phyloP scores from a whole-genome alignment of 352 stramenopile genomes.

The Pythium phragmitis region DNA sequence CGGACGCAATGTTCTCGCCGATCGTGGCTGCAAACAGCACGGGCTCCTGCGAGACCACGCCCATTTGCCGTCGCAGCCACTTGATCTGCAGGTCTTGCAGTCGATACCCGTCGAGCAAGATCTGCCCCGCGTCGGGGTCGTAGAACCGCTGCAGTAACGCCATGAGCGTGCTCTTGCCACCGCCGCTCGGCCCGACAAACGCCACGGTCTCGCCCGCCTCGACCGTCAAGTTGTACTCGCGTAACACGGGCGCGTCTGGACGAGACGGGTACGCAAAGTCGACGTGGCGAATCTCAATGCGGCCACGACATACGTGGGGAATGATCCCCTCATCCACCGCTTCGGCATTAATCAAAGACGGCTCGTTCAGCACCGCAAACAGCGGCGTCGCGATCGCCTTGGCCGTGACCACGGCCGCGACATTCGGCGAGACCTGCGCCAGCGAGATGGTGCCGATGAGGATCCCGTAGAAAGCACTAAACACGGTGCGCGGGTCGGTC shows the following conservation, averaged over 20 bases:
- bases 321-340: constrained; percentile 29
- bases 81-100: constrained; percentile 57
- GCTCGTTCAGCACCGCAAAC: constrained; percentile 49
- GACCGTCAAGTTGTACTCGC: constrained; percentile 34
- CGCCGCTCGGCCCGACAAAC: constrained; percentile 34
- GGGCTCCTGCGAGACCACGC: constrained; percentile 7
- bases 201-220: constrained; percentile 31
- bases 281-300: constrained; percentile 47
- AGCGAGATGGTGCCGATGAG: constrained; percentile 42
- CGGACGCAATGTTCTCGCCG: constrained; percentile 29
- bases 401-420: constrained; percentile 35
- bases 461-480: constrained; percentile 43
- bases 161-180: constrained; percentile 45
- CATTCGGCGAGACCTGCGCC: constrained; percentile 43
- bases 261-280: constrained; percentile 70
- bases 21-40: constrained; percentile 6
- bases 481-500: constrained; percentile 37
- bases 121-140: constrained; percentile 46
- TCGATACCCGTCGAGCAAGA: constrained; percentile 68
- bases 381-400: constrained; percentile 37
- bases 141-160: constrained; percentile 83
- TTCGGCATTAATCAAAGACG: constrained; percentile 63
- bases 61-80: constrained; percentile 6
- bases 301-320: constrained; percentile 28
- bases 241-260: constrained; percentile 32